Evolutionary conservation across 345 rosid genomes (phyloP), one percentile per base, ranked within the genome.

Genomic region (Eucalyptus shirleyi): DNA sequence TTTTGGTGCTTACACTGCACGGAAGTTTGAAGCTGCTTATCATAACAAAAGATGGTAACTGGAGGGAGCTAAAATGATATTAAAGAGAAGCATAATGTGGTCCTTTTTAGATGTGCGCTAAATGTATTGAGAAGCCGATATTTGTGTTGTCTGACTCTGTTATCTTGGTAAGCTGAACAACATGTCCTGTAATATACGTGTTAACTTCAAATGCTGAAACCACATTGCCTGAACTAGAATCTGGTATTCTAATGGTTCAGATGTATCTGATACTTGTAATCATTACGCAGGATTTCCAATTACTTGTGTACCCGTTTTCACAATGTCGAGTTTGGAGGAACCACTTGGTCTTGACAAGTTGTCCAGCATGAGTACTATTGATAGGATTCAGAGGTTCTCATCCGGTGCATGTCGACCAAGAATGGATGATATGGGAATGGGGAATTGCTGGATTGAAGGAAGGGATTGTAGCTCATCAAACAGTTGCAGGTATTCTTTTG

Each of bases 271-370:
- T 47, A 56, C 49, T 50, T 56, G 56, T 40, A 82, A n/a, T 67
- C 53, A 32, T 69, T 72, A 50, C 2, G 40, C 44, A 65, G 86
- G 85, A 89, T 87, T 87, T 86, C n/a, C 82, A 34, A n/a, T 50
- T 81, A 18, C 67, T 62, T 21, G 53, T 40, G 6, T 21, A 56
- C 87, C 88, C 91, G 87, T 88, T 49, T 51, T 90, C 90, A 91
- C 93, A 89, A 98, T 98, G 99, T 98, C 99, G 44, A 97, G 99
- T 91, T 90, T 98, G 96, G 99, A 96, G 94, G 98, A 98, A 94
- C 98, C 98, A 4, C 96, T 97, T 34, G 95, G 97, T 65, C 89
- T 97, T 86, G 98, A 97, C 93, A 97, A 96, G 97, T 91, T 98
- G 91, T 98, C 97, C 30, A 98, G 97, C 93, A 96, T 98, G 99